Conservation (phyloP, 2,329 filamentous ascomycete genomes). For the Xylaria sp. region DNA sequence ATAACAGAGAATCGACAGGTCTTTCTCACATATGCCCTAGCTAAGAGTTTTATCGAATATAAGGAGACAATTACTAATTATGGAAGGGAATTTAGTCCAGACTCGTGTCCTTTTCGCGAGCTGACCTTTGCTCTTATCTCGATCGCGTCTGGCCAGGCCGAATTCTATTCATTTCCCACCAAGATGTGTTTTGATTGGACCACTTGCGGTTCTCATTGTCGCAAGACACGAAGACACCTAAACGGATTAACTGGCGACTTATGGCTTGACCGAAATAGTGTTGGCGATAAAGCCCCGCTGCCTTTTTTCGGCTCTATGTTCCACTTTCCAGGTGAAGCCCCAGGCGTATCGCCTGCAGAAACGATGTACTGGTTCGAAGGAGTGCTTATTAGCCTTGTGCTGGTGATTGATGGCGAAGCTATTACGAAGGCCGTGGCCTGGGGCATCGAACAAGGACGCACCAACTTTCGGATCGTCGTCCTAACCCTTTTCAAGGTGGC, state of each 20-base stretch:
- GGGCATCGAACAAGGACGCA: background rate
- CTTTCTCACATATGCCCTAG: background rate
- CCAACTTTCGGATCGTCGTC: background rate
- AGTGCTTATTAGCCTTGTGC: background rate
- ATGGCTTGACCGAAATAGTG: background rate
- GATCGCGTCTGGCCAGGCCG: background rate
- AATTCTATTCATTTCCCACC: background rate
- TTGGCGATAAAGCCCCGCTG: background rate
- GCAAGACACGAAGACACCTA: too few species aligned
- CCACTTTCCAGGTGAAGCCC: background rate
- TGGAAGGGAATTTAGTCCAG: background rate
- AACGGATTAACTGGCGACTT: too few species aligned
- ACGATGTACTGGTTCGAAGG: background rate
- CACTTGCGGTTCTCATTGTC: too few species aligned
- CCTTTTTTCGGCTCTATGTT: background rate
- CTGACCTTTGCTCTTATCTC: background rate
- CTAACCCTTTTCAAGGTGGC: background rate
- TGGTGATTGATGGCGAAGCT: background rate
- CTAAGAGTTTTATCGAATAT: background rate
- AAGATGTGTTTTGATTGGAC: too few species aligned
- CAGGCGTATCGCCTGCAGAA: background rate
- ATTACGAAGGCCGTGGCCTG: background rate
- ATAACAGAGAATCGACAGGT: background rate
- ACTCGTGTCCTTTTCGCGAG: background rate
- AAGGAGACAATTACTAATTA: background rate